Percentiles rank a stretch among this genome's conserved stretches.
phyloP scores from a whole-genome alignment of 768 basidiomycete genomes.

The Nidularia pulvinata region DNA sequence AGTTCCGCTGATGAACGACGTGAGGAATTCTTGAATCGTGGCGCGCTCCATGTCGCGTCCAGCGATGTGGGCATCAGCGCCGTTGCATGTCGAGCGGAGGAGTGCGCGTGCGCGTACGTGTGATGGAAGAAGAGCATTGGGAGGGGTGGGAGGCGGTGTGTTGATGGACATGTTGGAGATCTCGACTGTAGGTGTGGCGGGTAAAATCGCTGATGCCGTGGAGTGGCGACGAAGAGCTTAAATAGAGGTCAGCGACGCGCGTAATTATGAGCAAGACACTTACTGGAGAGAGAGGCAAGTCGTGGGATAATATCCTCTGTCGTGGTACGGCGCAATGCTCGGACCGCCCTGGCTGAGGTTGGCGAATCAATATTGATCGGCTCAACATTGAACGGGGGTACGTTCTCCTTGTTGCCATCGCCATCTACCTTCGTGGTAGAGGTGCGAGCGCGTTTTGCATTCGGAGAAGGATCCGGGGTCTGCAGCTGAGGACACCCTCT shows the following conservation, averaged over 20 bases:
- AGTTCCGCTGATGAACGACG: constrained; percentile 42
- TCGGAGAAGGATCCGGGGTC: constrained; percentile 66
- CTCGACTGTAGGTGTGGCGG: constrained; percentile 43
- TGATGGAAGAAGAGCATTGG: constrained; percentile 42
- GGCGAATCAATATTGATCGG: constrained; percentile 28
- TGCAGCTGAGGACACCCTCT: constrained; percentile 39
- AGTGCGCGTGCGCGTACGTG: constrained; percentile 66
- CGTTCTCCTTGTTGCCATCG: constrained; percentile 76
- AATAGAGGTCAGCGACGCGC: constrained; percentile 8
- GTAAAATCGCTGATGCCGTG: constrained; percentile 44
- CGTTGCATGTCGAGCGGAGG: constrained; percentile 71
- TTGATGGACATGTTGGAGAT: constrained; percentile 41
- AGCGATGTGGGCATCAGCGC: constrained; percentile 46
- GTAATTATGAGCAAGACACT: not conserved
- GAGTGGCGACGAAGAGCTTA: constrained; percentile 45
- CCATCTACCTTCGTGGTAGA: constrained; percentile 43
- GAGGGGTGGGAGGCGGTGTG: constrained; percentile 67
- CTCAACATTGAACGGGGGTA: constrained; percentile 57
- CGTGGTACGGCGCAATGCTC: constrained; percentile 34
- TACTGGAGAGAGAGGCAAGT: constrained; percentile 44
- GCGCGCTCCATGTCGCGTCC: constrained; percentile 70
- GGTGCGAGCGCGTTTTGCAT: constrained; percentile 62
- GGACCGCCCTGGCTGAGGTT: constrained; percentile 31
- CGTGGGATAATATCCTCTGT: constrained; percentile 37
- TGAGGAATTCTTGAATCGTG: constrained; percentile 58